Conservation (phyloP, 225 moss, liverwort and hornwort genomes). For the Bryoerythrophyllum caledonicum region DNA sequence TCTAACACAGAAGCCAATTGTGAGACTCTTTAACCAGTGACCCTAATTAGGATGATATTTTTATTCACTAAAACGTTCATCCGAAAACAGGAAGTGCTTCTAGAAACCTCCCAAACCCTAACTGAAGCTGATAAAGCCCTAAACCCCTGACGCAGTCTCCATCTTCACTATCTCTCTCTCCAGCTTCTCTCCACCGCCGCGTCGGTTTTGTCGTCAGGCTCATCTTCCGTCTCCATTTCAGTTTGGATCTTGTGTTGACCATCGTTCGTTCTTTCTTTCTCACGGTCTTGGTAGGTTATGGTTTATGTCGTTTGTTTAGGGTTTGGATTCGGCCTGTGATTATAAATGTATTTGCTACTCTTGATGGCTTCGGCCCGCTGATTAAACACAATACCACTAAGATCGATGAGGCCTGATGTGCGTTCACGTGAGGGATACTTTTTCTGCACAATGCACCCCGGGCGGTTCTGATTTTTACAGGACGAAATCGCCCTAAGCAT, state of each 20-base stretch:
- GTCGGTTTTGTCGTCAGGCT: fast-evolving
- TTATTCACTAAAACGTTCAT: background rate
- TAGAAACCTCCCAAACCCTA: slow-evolving; percentile 20
- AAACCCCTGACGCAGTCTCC: fast-evolving
- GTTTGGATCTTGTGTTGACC: fast-evolving
- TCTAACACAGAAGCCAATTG: too few relatives aligned
- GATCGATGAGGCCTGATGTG: slow-evolving; percentile 45
- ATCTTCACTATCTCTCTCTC: background rate
- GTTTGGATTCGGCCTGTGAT: slow-evolving; percentile 28
- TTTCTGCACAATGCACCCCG: slow-evolving; percentile 49
- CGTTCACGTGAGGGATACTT: too few relatives aligned
- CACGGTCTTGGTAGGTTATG: fast-evolving
- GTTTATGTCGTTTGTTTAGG: fast-evolving
- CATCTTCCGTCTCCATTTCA: fast-evolving
- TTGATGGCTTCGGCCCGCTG: slow-evolving; percentile 46
- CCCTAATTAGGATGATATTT: too few relatives aligned
- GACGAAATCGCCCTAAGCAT: slow-evolving; percentile 53
- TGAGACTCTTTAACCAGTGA: too few relatives aligned
- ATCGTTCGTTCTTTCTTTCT: fast-evolving
- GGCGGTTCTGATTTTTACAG: slow-evolving; percentile 34
- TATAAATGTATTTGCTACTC: slow-evolving; percentile 56
- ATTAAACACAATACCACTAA: slow-evolving; percentile 58
- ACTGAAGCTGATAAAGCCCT: background rate
- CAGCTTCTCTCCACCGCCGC: background rate
- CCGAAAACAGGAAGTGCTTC: background rate